Evolutionary conservation across 208 protist genomes (phyloP).

Genomic region (Wallacemonas collosoma): DNA sequence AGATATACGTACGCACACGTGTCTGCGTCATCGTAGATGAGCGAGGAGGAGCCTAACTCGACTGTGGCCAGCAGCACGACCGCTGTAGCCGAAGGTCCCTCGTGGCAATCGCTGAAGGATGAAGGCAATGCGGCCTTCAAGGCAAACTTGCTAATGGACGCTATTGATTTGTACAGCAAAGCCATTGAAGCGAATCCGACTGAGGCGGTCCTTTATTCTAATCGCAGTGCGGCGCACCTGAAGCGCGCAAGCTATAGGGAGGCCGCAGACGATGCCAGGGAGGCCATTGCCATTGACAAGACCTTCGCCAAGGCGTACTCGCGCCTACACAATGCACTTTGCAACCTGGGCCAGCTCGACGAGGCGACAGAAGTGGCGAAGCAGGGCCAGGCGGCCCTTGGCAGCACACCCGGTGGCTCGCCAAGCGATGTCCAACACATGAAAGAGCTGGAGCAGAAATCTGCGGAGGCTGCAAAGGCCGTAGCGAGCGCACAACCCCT

Average conservation of each 20-base stretch:
- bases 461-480: slow-evolving; percentile 49
- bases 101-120: slow-evolving; percentile 74
- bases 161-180: slow-evolving; percentile 81
- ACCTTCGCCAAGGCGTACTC: slow-evolving; percentile 88
- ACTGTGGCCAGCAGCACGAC: too few relatives aligned
- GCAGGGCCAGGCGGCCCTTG: slow-evolving; percentile 11
- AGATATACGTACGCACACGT: too few relatives aligned
- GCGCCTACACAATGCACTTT: slow-evolving; percentile 81
- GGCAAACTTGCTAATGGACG: slow-evolving; percentile 65
- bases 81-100: not conserved
- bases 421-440: slow-evolving; percentile 53
- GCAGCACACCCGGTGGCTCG: slow-evolving; percentile 17
- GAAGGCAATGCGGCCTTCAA: slow-evolving; percentile 93
- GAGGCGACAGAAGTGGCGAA: slow-evolving; percentile 43
- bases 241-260: slow-evolving; percentile 52
- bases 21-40: not conserved
- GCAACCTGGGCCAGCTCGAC: slow-evolving; percentile 67
- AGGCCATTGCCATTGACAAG: slow-evolving; percentile 73
- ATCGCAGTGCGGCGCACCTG: slow-evolving; percentile 90
- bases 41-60: not conserved
- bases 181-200: slow-evolving; percentile 71
- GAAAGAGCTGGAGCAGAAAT: slow-evolving; percentile 37
- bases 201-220: slow-evolving; percentile 90
- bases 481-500: slow-evolving; percentile 35
- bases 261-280: slow-evolving; percentile 67